A percentile compares a stretch with the other conserved stretches of the same genome.
Evolutionary conservation across 495 filamentous ascomycete genomes (phyloP).

Genomic region (Stereocaulon alpinum): DNA sequence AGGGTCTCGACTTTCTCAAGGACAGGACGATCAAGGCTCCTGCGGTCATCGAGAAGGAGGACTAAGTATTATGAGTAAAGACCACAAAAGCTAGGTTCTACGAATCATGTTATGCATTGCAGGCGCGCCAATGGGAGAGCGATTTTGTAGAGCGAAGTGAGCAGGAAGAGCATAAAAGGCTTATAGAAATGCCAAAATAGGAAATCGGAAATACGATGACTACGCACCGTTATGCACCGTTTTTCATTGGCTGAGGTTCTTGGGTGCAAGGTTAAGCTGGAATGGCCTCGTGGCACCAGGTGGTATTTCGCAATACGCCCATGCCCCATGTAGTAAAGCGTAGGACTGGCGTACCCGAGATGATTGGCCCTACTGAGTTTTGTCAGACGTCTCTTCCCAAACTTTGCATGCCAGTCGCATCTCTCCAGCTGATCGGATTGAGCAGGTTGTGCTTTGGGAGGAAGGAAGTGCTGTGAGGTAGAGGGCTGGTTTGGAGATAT

Average conservation of each 20-base stretch:
- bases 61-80: conserved; percentile 24
- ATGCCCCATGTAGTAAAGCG: conserved; percentile 14
- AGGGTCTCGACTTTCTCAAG: conserved; percentile 71
- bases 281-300: neutral
- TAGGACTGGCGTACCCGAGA: conserved; percentile 8
- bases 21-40: conserved; percentile 66
- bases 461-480: conserved; percentile 22
- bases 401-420: conserved; percentile 7
- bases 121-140: neutral
- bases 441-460: conserved; percentile 17
- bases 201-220: too few species aligned
- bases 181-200: too few species aligned
- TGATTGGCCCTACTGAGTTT: conserved; percentile 1
- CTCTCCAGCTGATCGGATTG: conserved; percentile 12
- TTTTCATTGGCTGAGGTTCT: neutral
- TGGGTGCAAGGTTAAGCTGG: neutral
- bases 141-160: too few species aligned
- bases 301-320: conserved; percentile 1
- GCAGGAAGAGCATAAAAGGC: too few species aligned
- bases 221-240: neutral
- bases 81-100: neutral
- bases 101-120: neutral
- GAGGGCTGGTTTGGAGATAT: conserved; percentile 17
- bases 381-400: conserved; percentile 6
- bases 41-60: conserved; percentile 66